phyloP scores from a whole-genome alignment of 306 rosid species.

The Vachellia collinsii region DNA sequence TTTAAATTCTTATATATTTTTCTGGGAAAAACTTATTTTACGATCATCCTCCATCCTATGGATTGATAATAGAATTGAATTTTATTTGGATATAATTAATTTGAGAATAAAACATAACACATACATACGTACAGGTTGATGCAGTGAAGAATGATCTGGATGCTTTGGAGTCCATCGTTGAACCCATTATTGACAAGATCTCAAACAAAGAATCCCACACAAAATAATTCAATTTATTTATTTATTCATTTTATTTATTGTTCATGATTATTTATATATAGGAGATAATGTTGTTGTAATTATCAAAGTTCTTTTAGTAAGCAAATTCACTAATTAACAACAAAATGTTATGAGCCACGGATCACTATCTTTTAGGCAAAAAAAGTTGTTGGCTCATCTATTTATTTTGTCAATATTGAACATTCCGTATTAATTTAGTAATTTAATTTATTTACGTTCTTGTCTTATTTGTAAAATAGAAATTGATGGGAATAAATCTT shows the following conservation, averaged over 20 bases:
- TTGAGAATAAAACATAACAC: not conserved
- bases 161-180: slow-evolving; percentile 44
- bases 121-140: slow-evolving; percentile 65
- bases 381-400: not conserved
- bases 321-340: not conserved
- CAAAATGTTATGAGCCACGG: not conserved
- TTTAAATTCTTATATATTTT: too few relatives aligned
- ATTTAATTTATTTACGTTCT: not conserved
- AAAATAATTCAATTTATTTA: not conserved
- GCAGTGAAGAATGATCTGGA: slow-evolving; percentile 47
- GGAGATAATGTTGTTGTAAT: not conserved
- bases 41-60: too few relatives aligned
- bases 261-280: not conserved
- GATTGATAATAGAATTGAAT: not conserved
- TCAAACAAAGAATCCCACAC: slow-evolving; percentile 32
- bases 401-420: not conserved
- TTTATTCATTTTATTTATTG: not conserved
- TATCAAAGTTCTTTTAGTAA: not conserved
- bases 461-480: not conserved
- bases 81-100: not conserved
- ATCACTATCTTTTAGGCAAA: not conserved
- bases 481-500: not conserved
- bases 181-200: slow-evolving; percentile 47
- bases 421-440: not conserved
- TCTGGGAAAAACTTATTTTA: too few relatives aligned